A percentile compares a stretch with the other conserved stretches of the same genome.
Evolutionary conservation across 2,329 filamentous ascomycete species (phyloP).

Genomic region (Thermoascus crustaceus): DNA sequence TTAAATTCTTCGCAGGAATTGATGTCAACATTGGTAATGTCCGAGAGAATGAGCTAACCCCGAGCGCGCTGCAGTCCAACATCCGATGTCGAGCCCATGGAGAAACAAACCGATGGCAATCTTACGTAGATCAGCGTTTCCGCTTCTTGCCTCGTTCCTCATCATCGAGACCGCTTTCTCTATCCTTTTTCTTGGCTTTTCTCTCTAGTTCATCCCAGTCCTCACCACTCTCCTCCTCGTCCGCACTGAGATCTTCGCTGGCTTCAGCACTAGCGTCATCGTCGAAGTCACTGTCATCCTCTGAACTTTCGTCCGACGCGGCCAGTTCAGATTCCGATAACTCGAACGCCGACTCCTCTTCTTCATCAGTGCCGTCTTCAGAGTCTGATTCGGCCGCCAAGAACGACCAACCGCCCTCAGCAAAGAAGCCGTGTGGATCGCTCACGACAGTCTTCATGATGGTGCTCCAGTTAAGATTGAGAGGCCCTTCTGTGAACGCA

Average conservation of each 20-base stretch:
- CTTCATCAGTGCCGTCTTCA: constrained; percentile 66
- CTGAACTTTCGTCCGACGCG: constrained; percentile 64
- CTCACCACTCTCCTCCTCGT: constrained; percentile 68
- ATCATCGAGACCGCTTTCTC: constrained; percentile 46
- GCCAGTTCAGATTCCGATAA: constrained; percentile 75
- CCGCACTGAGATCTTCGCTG: constrained; percentile 50
- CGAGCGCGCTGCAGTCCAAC: not conserved
- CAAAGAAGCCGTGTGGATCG: constrained; percentile 91
- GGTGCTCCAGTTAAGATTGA: constrained; percentile 97
- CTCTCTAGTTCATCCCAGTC: constrained; percentile 93
- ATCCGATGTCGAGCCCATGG: not conserved
- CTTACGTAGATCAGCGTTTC: constrained; percentile 48
- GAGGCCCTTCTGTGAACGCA: constrained; percentile 82
- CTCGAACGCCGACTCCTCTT: constrained; percentile 88
- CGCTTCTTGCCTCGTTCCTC: constrained; percentile 62
- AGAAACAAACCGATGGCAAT: not conserved
- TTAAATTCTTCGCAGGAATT: no score
- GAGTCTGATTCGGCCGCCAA: constrained; percentile 79
- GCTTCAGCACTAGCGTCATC: constrained; percentile 78
- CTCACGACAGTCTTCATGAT: constrained; percentile 99
- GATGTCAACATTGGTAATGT: no score
- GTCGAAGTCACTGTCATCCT: constrained; percentile 89
- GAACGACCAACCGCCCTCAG: constrained; percentile 92
- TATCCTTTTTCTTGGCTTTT: constrained; percentile 63
- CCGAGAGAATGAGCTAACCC: not conserved